Conservation (phyloP, 306 rosid genomes). For the Prunus padus region DNA sequence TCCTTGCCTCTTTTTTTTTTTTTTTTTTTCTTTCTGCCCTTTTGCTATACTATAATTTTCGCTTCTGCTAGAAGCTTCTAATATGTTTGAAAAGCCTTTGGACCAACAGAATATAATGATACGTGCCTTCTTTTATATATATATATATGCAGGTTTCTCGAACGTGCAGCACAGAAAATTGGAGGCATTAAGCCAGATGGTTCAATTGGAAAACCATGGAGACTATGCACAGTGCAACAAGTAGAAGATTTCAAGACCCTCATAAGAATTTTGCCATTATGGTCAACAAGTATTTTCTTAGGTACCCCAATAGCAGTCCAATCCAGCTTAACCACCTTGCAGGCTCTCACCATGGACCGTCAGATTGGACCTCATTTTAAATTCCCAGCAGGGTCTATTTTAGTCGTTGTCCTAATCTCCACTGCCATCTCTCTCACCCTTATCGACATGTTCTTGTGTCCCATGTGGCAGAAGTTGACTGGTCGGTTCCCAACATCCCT, state of each 20-base stretch:
- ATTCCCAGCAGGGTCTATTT: slow-evolving; percentile 50
- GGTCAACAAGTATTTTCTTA: slow-evolving; percentile 53
- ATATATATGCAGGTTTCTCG: slow-evolving; percentile 43
- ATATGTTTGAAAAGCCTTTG: no score
- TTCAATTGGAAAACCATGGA: slow-evolving; percentile 50
- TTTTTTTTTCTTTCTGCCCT: not conserved
- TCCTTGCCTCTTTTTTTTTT: no score
- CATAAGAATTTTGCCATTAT: slow-evolving; percentile 46
- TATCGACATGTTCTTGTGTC: slow-evolving; percentile 47
- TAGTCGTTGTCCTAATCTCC: slow-evolving; percentile 33
- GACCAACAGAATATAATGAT: not conserved
- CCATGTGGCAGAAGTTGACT: slow-evolving; percentile 37
- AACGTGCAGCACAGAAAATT: slow-evolving; percentile 47
- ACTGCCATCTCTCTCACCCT: slow-evolving; percentile 40
- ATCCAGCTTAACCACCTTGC: slow-evolving; percentile 49
- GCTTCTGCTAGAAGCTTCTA: not conserved
- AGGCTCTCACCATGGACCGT: slow-evolving; percentile 62
- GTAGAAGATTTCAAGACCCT: slow-evolving; percentile 56
- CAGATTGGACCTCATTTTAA: slow-evolving; percentile 50
- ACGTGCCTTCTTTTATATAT: not conserved
- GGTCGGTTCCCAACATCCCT: slow-evolving; percentile 35
- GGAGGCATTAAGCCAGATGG: slow-evolving; percentile 43
- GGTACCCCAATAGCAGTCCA: slow-evolving; percentile 48
- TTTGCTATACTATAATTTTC: no score
- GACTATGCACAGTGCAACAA: slow-evolving; percentile 55